Percentiles rank a stretch among this genome's conserved stretches.
phyloP scores from a whole-genome alignment of 2,329 filamentous ascomycete species.

The Blastomyces parvus region DNA sequence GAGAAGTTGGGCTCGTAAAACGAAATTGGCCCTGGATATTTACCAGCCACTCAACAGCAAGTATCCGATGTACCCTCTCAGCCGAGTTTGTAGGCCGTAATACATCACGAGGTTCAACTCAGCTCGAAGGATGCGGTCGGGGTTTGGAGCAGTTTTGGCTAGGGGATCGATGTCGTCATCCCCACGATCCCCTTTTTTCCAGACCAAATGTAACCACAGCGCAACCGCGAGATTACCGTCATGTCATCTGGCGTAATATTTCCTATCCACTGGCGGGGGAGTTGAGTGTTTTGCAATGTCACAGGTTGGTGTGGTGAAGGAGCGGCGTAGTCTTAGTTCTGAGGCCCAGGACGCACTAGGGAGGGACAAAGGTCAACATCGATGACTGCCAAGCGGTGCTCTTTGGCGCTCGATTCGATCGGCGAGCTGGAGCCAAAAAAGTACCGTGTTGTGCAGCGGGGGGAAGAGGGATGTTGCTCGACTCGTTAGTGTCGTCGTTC shows the following conservation, averaged over 20 bases:
- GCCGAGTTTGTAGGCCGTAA: not conserved
- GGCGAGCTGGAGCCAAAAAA: not conserved
- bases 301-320: too few relatives aligned
- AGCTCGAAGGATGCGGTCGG: not conserved
- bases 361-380: too few relatives aligned
- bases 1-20: too few relatives aligned
- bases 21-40: not conserved
- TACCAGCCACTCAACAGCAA: not conserved
- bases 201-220: too few relatives aligned
- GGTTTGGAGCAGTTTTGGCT: too few relatives aligned
- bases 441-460: constrained; percentile 13
- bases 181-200: too few relatives aligned
- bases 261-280: too few relatives aligned
- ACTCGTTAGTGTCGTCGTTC: too few relatives aligned
- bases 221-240: not conserved
- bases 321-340: too few relatives aligned
- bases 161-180: not conserved
- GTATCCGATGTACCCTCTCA: not conserved
- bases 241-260: not conserved
- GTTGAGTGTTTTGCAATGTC: too few relatives aligned
- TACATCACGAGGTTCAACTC: constrained; percentile 2
- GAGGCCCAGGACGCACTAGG: too few relatives aligned
- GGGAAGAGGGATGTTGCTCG: too few relatives aligned
- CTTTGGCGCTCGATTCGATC: constrained; percentile 16
- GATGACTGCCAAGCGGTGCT: constrained; percentile 15